phyloP scores from a whole-genome alignment of 805 yeast genomes.

The Pichia phayaonensis region DNA sequence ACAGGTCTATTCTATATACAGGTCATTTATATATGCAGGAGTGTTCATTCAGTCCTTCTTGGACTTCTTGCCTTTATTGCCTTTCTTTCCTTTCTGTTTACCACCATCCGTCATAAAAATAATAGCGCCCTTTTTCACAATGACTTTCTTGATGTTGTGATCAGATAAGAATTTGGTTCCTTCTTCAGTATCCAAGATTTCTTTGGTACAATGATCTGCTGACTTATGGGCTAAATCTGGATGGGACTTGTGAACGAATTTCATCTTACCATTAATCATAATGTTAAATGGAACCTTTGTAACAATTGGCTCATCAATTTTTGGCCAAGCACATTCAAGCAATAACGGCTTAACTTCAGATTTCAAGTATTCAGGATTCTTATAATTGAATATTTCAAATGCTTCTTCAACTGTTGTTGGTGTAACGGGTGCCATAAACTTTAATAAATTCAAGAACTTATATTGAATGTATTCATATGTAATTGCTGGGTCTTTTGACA shows the following conservation, averaged over 20 bases:
- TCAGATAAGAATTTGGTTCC: slow-evolving; percentile 37
- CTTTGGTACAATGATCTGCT: slow-evolving; percentile 30
- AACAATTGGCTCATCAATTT: slow-evolving; percentile 31
- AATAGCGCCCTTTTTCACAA: slow-evolving; percentile 35
- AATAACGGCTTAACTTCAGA: slow-evolving; percentile 33
- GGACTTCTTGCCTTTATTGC: not conserved
- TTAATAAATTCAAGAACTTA: slow-evolving; percentile 42
- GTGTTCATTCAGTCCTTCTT: not conserved
- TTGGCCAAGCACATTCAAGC: slow-evolving; percentile 62
- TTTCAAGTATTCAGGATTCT: slow-evolving; percentile 10
- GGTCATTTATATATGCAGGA: not conserved
- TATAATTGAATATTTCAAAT: slow-evolving; percentile 44
- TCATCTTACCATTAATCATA: slow-evolving; percentile 68
- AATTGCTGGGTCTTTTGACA: slow-evolving; percentile 34
- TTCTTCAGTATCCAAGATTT: slow-evolving; percentile 27
- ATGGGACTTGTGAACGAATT: slow-evolving; percentile 33
- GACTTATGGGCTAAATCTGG: slow-evolving; percentile 31
- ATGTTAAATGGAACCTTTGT: slow-evolving; percentile 41
- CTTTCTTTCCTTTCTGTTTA: not conserved
- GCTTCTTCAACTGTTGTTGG: slow-evolving; percentile 82
- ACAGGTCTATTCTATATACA: not conserved
- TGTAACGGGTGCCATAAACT: slow-evolving; percentile 69
- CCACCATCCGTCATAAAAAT: slow-evolving; percentile 16
- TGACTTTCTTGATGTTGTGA: slow-evolving; percentile 42
- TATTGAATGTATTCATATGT: slow-evolving; percentile 5